phyloP scores from a whole-genome alignment of 2,329 filamentous ascomycete genomes.

The Paecilomyces niveus region DNA sequence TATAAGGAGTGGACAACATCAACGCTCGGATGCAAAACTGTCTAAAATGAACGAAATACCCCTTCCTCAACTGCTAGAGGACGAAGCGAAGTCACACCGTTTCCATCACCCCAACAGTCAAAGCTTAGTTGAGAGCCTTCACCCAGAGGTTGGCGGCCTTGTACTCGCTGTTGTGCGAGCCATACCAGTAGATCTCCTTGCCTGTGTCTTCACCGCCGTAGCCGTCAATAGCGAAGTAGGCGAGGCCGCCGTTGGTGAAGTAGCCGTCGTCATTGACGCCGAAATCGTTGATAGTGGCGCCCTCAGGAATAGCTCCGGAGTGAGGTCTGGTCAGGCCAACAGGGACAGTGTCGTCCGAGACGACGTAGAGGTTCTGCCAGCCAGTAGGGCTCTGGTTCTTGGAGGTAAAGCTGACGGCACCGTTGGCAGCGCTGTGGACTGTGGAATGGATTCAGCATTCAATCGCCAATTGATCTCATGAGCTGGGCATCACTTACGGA shows the following conservation, averaged over 20 bases:
- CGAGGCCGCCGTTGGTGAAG: constrained; percentile 18
- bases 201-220: background rate
- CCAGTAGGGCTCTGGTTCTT: background rate
- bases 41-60: background rate
- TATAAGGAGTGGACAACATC: background rate
- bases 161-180: background rate
- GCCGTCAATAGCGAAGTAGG: constrained; percentile 12
- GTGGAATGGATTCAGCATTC: background rate
- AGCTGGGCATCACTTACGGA: background rate
- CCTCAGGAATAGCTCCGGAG: constrained; percentile 18
- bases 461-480: background rate
- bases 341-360: background rate
- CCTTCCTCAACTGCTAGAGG: no score
- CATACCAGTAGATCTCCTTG: background rate
- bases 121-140: background rate
- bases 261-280: constrained; percentile 18
- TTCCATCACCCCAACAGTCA: background rate
- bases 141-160: background rate
- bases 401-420: background rate
- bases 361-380: background rate
- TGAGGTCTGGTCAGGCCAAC: constrained; percentile 19
- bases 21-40: background rate
- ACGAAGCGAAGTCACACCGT: background rate
- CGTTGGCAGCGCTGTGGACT: background rate
- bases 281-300: constrained; percentile 15